Base-by-base conservation (phyloP, 1,284 basidiomycete species). In the Puccinia brachypodii region DNA sequence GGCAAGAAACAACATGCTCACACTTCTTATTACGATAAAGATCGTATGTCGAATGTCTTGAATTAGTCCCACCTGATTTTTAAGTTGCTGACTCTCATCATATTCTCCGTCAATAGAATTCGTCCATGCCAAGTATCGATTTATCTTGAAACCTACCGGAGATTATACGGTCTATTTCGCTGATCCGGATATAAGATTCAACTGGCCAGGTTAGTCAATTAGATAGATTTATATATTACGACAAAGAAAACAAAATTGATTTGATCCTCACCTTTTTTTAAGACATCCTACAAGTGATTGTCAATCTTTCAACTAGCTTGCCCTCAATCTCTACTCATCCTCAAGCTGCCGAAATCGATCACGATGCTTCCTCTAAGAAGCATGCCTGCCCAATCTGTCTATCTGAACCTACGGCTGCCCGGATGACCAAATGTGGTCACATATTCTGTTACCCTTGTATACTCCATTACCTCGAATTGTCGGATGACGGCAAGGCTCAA, bases 341-440 rank as follows among this genome's bases (percentile, higher is more conserved):
- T 50, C 85, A 81, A 28, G 75, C 83, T 28, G 60, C 84, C 28
- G 82, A 77, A 38, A 60, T 82, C 38, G 53, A 71, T 56, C 78
- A 82, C n/a, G 75, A 79, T 22, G 36, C 82, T 31, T 44, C 84
- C 19, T 71, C 16, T 0, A 83, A 79, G 69, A 83, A 73, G 72
- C 75, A 66, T 81, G 74, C 47, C 72, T 99, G 96, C 87, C 97
- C 96, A 2, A 98, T 99, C 83, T 99, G 96, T 88, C 89, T 99
- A 64, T 93, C 93, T 64, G 90, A 93, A 73, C 96, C 96, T 6
- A 91, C 92, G 60, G 94, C 95, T 25, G 94, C 96, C 22, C 90
- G 97, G 69, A 98, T 98, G 94, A 98, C 95, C 69, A 95, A 94
- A 88, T 98, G 95, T 84, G 96, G 95, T 82, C 96, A 98, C 90